phyloP scores from a whole-genome alignment of 495 filamentous ascomycete genomes.

The Aspergillus bertholletiae region DNA sequence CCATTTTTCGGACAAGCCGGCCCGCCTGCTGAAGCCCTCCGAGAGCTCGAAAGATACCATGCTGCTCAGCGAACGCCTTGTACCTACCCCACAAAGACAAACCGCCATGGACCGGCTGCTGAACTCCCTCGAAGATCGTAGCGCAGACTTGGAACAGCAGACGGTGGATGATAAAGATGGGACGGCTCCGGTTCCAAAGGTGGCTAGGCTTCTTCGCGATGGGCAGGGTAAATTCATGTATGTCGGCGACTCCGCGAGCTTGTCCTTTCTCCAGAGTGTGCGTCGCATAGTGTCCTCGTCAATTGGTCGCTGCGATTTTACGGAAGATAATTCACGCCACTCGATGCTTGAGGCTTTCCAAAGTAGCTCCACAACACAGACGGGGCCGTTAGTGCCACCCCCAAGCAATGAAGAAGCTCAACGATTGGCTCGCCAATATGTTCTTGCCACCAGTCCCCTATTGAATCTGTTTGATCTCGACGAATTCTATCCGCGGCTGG shows the following conservation, averaged over 20 bases:
- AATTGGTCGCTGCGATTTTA: constrained; percentile 63
- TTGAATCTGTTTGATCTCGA: constrained; percentile 38
- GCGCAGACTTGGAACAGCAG: constrained; percentile 32
- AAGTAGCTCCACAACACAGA: constrained; percentile 33
- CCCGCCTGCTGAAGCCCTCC: constrained; percentile 32
- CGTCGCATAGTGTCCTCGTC: constrained; percentile 68
- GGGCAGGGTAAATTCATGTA: constrained; percentile 59
- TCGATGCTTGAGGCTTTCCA: constrained; percentile 61
- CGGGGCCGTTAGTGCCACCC: constrained; percentile 26
- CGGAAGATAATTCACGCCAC: constrained; percentile 64
- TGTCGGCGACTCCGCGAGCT: constrained; percentile 68
- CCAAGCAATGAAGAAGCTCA: constrained; percentile 35
- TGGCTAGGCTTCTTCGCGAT: constrained; percentile 51
- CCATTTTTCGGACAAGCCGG: constrained; percentile 42
- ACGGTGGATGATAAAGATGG: constrained; percentile 36
- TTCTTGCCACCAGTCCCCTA: constrained; percentile 39
- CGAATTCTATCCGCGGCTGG: constrained; percentile 32
- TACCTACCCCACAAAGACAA: constrained; percentile 31
- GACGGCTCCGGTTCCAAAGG: constrained; percentile 39
- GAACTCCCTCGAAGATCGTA: constrained; percentile 36
- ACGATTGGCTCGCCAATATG: constrained; percentile 33
- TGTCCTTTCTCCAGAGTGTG: constrained; percentile 69
- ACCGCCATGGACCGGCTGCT: constrained; percentile 40
- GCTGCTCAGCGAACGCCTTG: constrained; percentile 37
- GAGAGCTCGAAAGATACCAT: constrained; percentile 32